phyloP scores from a whole-genome alignment of 2,329 filamentous ascomycete species.

The Aureobasidium melanogenum region DNA sequence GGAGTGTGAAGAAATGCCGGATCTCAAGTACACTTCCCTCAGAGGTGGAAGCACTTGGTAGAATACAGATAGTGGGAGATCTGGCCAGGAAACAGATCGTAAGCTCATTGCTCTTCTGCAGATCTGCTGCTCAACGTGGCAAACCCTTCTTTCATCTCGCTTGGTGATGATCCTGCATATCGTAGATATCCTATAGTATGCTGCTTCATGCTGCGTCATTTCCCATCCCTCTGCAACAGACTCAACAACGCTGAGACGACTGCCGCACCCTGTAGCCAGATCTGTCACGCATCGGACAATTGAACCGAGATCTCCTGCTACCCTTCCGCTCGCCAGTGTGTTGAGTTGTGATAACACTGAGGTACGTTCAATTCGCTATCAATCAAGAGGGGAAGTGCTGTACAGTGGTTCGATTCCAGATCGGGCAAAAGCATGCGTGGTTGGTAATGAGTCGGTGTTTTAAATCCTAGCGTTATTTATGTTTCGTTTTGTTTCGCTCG shows the following conservation, averaged over 20 bases:
- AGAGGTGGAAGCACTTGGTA: no score
- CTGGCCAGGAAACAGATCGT: no score
- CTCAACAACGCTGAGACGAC: neutral
- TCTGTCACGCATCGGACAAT: neutral
- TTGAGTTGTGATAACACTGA: neutral
- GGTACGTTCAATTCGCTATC: neutral
- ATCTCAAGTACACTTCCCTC: no score
- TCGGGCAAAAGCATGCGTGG: neutral
- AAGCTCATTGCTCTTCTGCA: no score
- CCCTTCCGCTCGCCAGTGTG: neutral
- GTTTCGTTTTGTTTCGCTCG: neutral
- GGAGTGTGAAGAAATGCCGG: no score
- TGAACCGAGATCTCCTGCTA: neutral
- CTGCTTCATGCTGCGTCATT: neutral
- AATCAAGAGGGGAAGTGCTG: neutral
- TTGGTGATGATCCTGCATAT: no score
- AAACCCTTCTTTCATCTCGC: no score
- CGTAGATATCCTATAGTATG: no score
- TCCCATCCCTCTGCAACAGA: neutral
- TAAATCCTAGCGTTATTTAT: neutral
- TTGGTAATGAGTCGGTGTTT: neutral
- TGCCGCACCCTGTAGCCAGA: neutral
- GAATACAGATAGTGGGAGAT: no score
- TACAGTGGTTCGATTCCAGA: neutral
- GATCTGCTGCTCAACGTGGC: no score